Conservation (phyloP, 2,329 filamentous ascomycete species). For the Monosporascus sp. region DNA sequence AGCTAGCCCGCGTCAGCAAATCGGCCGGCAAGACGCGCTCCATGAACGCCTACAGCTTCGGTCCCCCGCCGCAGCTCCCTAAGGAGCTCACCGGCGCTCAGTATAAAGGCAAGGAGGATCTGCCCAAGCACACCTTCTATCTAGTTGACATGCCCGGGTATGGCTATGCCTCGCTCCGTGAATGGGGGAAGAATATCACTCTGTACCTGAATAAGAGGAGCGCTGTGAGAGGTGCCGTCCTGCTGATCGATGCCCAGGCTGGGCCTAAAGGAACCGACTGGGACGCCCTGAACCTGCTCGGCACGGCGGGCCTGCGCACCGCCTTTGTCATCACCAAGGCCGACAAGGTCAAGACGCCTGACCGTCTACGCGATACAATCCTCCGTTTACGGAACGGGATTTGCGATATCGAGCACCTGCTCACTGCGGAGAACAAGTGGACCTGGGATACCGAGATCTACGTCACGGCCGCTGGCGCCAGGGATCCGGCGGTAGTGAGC, state of each 20-base stretch:
- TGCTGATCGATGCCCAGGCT: constrained; percentile 50
- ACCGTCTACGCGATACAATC: constrained; percentile 20
- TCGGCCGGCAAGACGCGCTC: constrained; percentile 48
- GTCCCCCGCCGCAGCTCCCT: constrained; percentile 26
- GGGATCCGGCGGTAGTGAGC: constrained; percentile 12
- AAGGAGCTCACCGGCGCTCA: constrained; percentile 18
- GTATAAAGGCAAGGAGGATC: constrained; percentile 27
- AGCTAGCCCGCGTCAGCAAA: constrained; percentile 43
- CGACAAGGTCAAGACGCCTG: constrained; percentile 39
- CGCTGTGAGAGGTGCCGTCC: constrained; percentile 45
- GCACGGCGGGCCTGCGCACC: constrained; percentile 39
- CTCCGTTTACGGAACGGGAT: constrained; percentile 22
- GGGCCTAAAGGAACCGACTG: constrained; percentile 44
- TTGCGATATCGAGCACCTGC: constrained; percentile 13
- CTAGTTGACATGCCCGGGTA: constrained; percentile 50
- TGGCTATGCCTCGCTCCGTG: constrained; percentile 38
- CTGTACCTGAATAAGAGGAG: constrained; percentile 44
- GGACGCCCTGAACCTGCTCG: constrained; percentile 42
- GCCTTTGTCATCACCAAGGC: constrained; percentile 52
- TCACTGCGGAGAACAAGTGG: constrained; percentile 14
- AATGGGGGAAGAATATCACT: constrained; percentile 49
- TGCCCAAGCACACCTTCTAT: constrained; percentile 42
- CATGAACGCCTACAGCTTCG: constrained; percentile 53
- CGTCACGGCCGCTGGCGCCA: constrained; percentile 25
- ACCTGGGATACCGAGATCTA: constrained; percentile 25